These are phyloP conservation scores for Chaetomidium leptoderma DNA, from an alignment of 495 filamentous ascomycete species.

Conservation along the genomic window DNA sequence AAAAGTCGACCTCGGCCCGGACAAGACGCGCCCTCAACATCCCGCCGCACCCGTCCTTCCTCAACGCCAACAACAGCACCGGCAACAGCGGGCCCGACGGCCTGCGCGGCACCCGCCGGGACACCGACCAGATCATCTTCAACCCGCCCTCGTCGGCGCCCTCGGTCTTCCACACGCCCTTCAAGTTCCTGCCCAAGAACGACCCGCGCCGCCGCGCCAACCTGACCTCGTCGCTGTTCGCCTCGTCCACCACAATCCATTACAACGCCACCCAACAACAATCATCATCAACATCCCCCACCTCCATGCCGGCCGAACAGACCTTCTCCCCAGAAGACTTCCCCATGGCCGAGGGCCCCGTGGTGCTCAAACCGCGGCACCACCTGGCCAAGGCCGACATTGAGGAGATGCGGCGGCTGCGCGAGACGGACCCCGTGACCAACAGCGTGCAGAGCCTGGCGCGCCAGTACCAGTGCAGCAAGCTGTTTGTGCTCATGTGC, in stretches of 20 bases:
- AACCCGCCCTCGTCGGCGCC: conserved; percentile 88
- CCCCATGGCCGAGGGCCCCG: conserved; percentile 4
- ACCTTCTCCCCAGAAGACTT: conserved; percentile 4
- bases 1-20: conserved; percentile 66
- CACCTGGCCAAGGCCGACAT: conserved; percentile 72
- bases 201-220: conserved; percentile 62
- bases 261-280: not conserved
- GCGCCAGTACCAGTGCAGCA: conserved; percentile 69
- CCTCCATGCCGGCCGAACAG: not conserved
- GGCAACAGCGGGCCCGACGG: conserved; percentile 22
- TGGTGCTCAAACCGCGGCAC: conserved; percentile 42
- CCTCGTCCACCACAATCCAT: conserved; percentile 22
- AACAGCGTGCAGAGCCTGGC: conserved; percentile 72
- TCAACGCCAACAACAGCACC: conserved; percentile 29
- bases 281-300: not conserved
- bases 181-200: conserved; percentile 77
- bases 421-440: conserved; percentile 58
- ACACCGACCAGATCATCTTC: conserved; percentile 73
- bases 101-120: too few species aligned
- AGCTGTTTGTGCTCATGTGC: conserved; percentile 65
- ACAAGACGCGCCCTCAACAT: conserved; percentile 68
- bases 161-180: conserved; percentile 78
- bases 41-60: conserved; percentile 69
- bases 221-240: conserved; percentile 38
- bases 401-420: conserved; percentile 70